Percentiles rank a stretch among this genome's conserved stretches.
phyloP scores from a whole-genome alignment of 345 rosid genomes.

The Euphorbia tirucalli region DNA sequence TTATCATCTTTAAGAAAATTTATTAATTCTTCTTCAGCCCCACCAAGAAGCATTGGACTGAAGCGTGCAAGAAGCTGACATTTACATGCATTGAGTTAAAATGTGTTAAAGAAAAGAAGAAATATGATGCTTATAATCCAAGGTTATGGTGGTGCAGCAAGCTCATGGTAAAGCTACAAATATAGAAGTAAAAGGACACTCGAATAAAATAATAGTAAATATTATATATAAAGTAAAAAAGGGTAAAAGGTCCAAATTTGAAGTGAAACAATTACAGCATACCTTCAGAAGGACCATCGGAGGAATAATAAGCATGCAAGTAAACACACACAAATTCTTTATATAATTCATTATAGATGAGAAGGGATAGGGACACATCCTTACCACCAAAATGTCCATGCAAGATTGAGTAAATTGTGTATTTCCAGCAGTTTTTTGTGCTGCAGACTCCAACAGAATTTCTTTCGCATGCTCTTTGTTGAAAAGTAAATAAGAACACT shows the following conservation, averaged over 20 bases:
- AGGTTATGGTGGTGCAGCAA: background rate
- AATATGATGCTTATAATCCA: background rate
- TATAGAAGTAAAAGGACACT: background rate
- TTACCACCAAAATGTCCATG: conserved; percentile 94
- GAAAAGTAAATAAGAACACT: conserved; percentile 85
- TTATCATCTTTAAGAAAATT: conserved; percentile 77
- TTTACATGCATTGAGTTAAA: background rate
- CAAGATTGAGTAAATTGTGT: conserved; percentile 50
- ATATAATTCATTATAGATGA: background rate
- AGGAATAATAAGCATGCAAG: background rate
- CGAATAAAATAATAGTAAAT: no score
- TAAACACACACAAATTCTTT: background rate
- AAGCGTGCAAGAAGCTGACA: conserved; percentile 82
- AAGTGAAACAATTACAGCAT: background rate
- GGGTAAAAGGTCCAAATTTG: background rate
- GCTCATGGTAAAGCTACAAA: conserved; percentile 3
- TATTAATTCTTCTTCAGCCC: conserved; percentile 79
- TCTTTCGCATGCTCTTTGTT: conserved; percentile 88
- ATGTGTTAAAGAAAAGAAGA: conserved; percentile 6
- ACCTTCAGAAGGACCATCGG: background rate
- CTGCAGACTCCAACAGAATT: conserved; percentile 57
- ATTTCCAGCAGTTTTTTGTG: conserved; percentile 64
- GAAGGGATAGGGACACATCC: conserved; percentile 17
- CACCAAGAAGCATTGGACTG: conserved; percentile 74
- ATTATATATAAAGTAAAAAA: no score